phyloP scores from a whole-genome alignment of 176 grass and related monocot genomes.

The Eleusine indica region DNA sequence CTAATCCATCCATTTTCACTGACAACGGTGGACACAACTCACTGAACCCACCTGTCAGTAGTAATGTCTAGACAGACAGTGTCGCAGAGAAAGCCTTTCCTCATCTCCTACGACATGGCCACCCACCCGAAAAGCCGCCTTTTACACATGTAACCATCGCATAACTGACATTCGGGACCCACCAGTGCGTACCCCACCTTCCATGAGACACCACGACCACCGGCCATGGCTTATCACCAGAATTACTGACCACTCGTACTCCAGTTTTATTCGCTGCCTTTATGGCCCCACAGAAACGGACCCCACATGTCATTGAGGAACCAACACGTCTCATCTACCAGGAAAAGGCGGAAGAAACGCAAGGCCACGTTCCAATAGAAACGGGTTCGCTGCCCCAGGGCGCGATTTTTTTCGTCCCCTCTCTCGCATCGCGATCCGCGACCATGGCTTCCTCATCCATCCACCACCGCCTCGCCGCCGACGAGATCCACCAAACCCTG shows the following conservation, averaged over 20 bases:
- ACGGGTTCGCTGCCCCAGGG: slow-evolving; percentile 6
- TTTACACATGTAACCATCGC: not conserved
- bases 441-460: slow-evolving; percentile 53
- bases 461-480: slow-evolving; percentile 35
- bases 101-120: not conserved
- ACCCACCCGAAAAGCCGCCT: not conserved
- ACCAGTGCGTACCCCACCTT: not conserved
- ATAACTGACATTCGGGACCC: not conserved
- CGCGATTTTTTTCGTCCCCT: slow-evolving; percentile 40
- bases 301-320: not conserved
- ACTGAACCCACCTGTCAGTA: not conserved
- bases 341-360: not conserved
- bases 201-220: not conserved
- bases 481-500: slow-evolving; percentile 49
- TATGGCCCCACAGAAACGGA: not conserved
- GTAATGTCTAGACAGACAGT: rapidly evolving
- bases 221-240: not conserved
- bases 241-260: not conserved
- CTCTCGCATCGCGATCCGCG: not conserved
- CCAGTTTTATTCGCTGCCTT: not conserved
- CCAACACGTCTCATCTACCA: not conserved
- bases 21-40: not conserved
- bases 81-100: not conserved
- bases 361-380: not conserved
- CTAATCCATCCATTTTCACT: not conserved